Conservation (phyloP, 768 basidiomycete species). For the Coprinopsis sp. region DNA sequence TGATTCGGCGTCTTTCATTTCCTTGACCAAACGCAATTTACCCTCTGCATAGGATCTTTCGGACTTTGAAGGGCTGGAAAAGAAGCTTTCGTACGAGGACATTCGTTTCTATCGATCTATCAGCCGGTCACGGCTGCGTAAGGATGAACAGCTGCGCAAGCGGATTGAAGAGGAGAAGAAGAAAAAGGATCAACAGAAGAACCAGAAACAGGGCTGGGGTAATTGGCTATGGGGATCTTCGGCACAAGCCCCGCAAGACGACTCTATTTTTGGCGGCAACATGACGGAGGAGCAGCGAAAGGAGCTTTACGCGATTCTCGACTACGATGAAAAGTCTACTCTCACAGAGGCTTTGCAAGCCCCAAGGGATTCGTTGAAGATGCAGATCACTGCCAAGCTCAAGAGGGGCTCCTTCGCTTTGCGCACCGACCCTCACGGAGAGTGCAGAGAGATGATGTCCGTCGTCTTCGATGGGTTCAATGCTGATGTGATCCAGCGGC, state of each 20-base stretch:
- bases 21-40: neutral
- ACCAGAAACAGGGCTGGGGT: constrained; percentile 52
- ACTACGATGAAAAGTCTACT: constrained; percentile 86
- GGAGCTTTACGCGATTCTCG: constrained; percentile 84
- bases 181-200: constrained; percentile 44
- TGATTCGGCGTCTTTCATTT: constrained; percentile 30
- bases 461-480: constrained; percentile 84
- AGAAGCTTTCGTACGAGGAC: constrained; percentile 87
- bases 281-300: constrained; percentile 90
- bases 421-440: constrained; percentile 65
- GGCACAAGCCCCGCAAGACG: constrained; percentile 35
- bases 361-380: constrained; percentile 76
- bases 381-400: constrained; percentile 70
- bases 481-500: constrained; percentile 78
- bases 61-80: constrained; percentile 64
- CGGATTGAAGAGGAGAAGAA: constrained; percentile 64
- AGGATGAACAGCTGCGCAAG: constrained; percentile 72
- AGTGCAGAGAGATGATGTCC: constrained; percentile 69
- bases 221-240: constrained; percentile 84
- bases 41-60: constrained; percentile 41
- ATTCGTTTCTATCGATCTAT: constrained; percentile 97
- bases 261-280: constrained; percentile 53
- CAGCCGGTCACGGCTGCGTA: constrained; percentile 79
- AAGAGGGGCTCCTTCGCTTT: constrained; percentile 86
- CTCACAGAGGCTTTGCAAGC: constrained; percentile 64